These are phyloP conservation scores for Globisporangium camurandrum DNA, from an alignment of 352 stramenopile species.

Conservation along the genomic window DNA sequence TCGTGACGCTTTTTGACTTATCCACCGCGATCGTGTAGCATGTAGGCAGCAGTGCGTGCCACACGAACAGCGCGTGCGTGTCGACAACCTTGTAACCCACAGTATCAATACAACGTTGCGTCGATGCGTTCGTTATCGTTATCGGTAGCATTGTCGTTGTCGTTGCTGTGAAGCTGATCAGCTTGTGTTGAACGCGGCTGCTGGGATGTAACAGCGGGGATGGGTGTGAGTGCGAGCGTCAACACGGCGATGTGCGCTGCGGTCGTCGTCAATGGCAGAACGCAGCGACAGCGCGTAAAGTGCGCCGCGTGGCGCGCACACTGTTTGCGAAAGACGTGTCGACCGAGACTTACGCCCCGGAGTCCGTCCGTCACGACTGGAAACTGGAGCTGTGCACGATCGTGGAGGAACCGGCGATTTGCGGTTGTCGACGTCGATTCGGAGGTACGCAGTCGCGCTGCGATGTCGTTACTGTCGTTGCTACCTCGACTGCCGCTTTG, in stretches of 20 bases:
- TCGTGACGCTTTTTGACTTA: too few species aligned
- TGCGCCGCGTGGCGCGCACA: slow-evolving; percentile 39
- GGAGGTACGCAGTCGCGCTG: not conserved
- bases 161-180: too few species aligned
- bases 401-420: too few species aligned
- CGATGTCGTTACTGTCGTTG: not conserved
- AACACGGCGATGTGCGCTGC: slow-evolving; percentile 49
- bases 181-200: too few species aligned
- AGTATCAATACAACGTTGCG: not conserved
- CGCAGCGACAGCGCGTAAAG: slow-evolving; percentile 55
- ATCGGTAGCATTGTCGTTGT: too few species aligned
- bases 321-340: slow-evolving; percentile 43
- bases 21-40: too few species aligned
- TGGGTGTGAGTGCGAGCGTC: slow-evolving; percentile 24
- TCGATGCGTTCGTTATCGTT: not conserved
- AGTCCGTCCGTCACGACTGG: slow-evolving; percentile 38
- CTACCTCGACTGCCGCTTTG: not conserved
- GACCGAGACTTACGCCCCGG: slow-evolving; percentile 47
- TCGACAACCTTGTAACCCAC: not conserved
- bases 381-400: slow-evolving; percentile 19
- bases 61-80: too few species aligned
- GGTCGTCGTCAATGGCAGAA: slow-evolving; percentile 45
- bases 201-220: not conserved
- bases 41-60: too few species aligned
- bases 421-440: slow-evolving; percentile 10